Conservation (phyloP, 2,329 filamentous ascomycete species). For the Elsinoe fawcettii region DNA sequence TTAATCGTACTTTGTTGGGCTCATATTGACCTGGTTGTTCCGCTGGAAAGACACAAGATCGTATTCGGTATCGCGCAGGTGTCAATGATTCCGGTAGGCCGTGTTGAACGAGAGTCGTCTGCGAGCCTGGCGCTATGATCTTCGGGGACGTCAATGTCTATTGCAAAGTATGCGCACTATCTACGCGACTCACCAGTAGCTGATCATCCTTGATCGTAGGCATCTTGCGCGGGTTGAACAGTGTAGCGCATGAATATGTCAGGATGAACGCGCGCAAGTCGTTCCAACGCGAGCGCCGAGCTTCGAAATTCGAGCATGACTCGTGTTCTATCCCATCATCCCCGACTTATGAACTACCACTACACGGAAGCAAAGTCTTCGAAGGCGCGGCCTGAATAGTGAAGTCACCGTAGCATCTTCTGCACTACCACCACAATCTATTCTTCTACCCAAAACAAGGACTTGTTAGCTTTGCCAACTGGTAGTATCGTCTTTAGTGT, state of each 20-base stretch:
- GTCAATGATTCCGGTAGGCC: constrained; percentile 86
- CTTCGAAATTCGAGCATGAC: neutral
- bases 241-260: neutral
- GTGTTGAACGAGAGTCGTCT: constrained; percentile 83
- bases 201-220: constrained; percentile 40
- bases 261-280: constrained; percentile 10
- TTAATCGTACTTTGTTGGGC: constrained; percentile 65
- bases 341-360: too few species aligned
- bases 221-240: constrained; percentile 25
- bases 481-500: too few species aligned
- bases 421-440: too few species aligned
- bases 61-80: constrained; percentile 75
- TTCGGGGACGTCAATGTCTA: constrained; percentile 20
- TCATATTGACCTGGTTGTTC: constrained; percentile 72
- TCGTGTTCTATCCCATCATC: too few species aligned
- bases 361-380: too few species aligned
- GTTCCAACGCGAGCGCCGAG: neutral
- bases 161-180: neutral
- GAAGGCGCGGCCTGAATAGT: too few species aligned
- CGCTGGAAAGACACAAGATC: constrained; percentile 84
- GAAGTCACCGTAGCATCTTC: too few species aligned
- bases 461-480: too few species aligned
- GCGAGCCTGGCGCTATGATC: constrained; percentile 75
- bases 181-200: constrained; percentile 32
- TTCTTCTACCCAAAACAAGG: too few species aligned